A percentile compares a stretch with the other conserved stretches of the same genome.
Evolutionary conservation across 305 asterid species (phyloP).

Genomic region (Coffea humblotiana): DNA sequence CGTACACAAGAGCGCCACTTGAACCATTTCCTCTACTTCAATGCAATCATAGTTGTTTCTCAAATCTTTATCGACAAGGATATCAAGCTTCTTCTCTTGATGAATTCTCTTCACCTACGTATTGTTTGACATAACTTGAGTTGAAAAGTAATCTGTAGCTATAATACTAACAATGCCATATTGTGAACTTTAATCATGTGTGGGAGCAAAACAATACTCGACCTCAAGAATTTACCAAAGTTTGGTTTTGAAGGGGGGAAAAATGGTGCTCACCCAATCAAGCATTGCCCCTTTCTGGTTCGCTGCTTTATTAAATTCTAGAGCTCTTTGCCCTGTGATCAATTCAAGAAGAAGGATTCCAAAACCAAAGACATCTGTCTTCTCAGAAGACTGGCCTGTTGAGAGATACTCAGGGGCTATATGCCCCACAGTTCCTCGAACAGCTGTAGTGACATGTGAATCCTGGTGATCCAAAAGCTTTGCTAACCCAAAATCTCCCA

Average conservation of each 20-base stretch:
- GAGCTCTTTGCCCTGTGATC: constrained; percentile 84
- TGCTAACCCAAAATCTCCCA: constrained; percentile 93
- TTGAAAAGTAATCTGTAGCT: not conserved
- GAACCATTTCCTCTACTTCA: constrained; percentile 87
- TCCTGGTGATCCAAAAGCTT: constrained; percentile 92
- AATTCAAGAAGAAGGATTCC: constrained; percentile 92
- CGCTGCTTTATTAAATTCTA: constrained; percentile 80
- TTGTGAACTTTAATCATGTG: not conserved
- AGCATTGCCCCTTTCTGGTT: constrained; percentile 88
- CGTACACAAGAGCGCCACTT: constrained; percentile 82
- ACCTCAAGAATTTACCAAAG: not conserved
- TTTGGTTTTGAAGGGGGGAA: not conserved
- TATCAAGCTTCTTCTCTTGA: constrained; percentile 75
- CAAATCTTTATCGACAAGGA: constrained; percentile 72
- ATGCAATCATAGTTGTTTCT: constrained; percentile 60
- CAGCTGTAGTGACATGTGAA: constrained; percentile 93
- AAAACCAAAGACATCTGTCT: constrained; percentile 91
- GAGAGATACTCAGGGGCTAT: constrained; percentile 94
- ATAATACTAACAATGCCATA: not conserved
- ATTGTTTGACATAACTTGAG: not conserved
- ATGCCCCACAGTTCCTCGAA: constrained; percentile 95
- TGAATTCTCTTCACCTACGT: constrained; percentile 77
- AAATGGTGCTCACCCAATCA: constrained; percentile 73
- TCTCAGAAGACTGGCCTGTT: constrained; percentile 95
- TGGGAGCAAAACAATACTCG: not conserved